These are phyloP conservation scores for Aspergillus cejpii DNA, from an alignment of 2,329 filamentous ascomycete genomes.

Conservation along the genomic window DNA sequence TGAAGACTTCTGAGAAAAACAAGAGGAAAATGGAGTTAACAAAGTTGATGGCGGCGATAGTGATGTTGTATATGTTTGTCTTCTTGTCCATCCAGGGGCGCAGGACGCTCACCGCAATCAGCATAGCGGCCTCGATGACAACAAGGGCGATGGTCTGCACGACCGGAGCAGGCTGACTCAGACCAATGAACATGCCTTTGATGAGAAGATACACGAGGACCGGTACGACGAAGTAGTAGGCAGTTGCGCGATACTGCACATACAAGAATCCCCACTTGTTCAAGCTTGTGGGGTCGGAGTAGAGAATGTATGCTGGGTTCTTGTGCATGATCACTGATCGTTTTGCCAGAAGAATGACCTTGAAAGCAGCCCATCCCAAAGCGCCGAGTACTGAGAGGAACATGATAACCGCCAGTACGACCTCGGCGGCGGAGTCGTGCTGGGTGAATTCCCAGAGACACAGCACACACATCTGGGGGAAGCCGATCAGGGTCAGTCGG, in stretches of 20 bases:
- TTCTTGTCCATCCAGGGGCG: slow-evolving; percentile 99
- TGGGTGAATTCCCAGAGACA: slow-evolving; percentile 91
- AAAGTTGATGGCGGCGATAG: slow-evolving; percentile 85
- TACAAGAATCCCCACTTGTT: slow-evolving; percentile 99
- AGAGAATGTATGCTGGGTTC: slow-evolving; percentile 94
- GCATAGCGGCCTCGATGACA: slow-evolving; percentile 69
- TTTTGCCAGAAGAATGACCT: slow-evolving; percentile 82
- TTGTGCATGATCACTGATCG: slow-evolving; percentile 87
- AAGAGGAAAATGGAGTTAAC: slow-evolving; percentile 83
- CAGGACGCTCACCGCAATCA: slow-evolving; percentile 71
- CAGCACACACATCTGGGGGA: slow-evolving; percentile 82
- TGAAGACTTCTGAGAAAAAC: slow-evolving; percentile 81
- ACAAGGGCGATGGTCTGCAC: slow-evolving; percentile 77
- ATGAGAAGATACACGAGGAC: slow-evolving; percentile 70
- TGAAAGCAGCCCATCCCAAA: slow-evolving; percentile 77
- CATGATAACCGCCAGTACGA: slow-evolving; percentile 84
- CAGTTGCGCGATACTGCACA: slow-evolving; percentile 89
- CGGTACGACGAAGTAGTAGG: slow-evolving; percentile 90
- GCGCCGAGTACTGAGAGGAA: slow-evolving; percentile 72
- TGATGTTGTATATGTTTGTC: slow-evolving; percentile 93
- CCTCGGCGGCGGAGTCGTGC: slow-evolving; percentile 74
- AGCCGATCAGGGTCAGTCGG: slow-evolving; percentile 82
- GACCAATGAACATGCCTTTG: slow-evolving; percentile 83
- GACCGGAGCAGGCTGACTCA: slow-evolving; percentile 63
- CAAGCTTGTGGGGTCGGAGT: slow-evolving; percentile 84